Evolutionary conservation across 1,139 yeast species (phyloP).

Genomic region (Suhomyces anneliseae): DNA sequence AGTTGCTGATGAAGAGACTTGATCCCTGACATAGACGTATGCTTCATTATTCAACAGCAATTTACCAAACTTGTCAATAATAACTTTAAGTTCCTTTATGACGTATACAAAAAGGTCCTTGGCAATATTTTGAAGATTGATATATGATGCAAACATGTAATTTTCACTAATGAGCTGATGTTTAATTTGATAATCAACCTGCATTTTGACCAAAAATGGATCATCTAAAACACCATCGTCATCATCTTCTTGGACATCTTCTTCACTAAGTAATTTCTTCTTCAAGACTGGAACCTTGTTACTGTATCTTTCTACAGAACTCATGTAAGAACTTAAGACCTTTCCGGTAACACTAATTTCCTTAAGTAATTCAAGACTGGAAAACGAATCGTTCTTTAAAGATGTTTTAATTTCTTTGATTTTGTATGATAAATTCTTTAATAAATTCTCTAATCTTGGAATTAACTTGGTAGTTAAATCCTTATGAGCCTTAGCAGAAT

Average conservation of each 20-base stretch:
- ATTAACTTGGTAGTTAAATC: constrained; percentile 37
- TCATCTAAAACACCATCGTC: constrained; percentile 35
- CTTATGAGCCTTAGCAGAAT: constrained; percentile 31
- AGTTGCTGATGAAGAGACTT: constrained; percentile 22
- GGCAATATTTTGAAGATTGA: constrained; percentile 47
- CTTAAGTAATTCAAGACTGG: constrained; percentile 35
- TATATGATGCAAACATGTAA: constrained; percentile 45
- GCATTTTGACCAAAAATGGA: constrained; percentile 44
- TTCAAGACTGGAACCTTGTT: constrained; percentile 28
- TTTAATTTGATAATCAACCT: constrained; percentile 44
- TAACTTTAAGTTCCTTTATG: constrained; percentile 36
- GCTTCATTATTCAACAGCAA: constrained; percentile 22
- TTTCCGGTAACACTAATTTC: constrained; percentile 46
- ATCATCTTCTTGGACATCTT: constrained; percentile 21
- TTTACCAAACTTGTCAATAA: constrained; percentile 39
- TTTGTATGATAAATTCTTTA: constrained; percentile 38
- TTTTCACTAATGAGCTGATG: constrained; percentile 46
- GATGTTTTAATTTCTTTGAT: constrained; percentile 46
- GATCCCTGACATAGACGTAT: constrained; percentile 24
- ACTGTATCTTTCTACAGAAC: constrained; percentile 37
- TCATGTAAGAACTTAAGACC: constrained; percentile 31
- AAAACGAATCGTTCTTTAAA: constrained; percentile 45
- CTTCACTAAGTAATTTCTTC: constrained; percentile 19
- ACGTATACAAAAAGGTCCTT: constrained; percentile 41
- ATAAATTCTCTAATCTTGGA: constrained; percentile 40